A percentile compares a stretch with the other conserved stretches of the same genome.
phyloP scores from a whole-genome alignment of 805 yeast species.

The Myxozyma mucilagina region DNA sequence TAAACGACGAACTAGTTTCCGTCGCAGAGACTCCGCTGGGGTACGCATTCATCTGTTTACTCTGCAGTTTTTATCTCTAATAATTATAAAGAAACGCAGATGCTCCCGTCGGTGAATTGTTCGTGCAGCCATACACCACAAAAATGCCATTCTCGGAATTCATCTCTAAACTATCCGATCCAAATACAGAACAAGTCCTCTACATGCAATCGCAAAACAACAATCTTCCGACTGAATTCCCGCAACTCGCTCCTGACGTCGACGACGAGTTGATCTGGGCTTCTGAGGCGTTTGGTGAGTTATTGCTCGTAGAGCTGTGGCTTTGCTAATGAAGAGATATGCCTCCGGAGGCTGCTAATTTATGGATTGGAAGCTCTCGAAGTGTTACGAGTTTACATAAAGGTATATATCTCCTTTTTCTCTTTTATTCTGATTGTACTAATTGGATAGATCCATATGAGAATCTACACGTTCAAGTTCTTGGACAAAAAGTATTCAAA shows the following conservation, averaged over 20 bases:
- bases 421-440: not conserved
- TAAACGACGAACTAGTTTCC: slow-evolving; percentile 3
- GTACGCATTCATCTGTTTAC: slow-evolving; percentile 3
- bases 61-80: slow-evolving; percentile 4
- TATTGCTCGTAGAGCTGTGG: not conserved
- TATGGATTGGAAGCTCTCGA: slow-evolving; percentile 43
- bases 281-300: slow-evolving; percentile 27
- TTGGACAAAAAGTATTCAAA: slow-evolving; percentile 40
- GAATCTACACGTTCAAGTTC: slow-evolving; percentile 42
- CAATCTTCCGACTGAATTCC: slow-evolving; percentile 38
- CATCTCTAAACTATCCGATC: slow-evolving; percentile 27
- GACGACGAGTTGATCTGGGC: slow-evolving; percentile 30
- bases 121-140: slow-evolving; percentile 40
- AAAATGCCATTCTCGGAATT: slow-evolving; percentile 35
- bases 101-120: slow-evolving; percentile 39
- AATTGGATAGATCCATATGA: slow-evolving; percentile 39
- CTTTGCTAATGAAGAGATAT: not conserved
- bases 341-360: slow-evolving; percentile 42
- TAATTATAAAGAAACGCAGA: slow-evolving; percentile 41
- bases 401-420: not conserved
- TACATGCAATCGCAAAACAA: slow-evolving; percentile 46
- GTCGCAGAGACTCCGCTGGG: slow-evolving; percentile 30
- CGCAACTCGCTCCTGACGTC: slow-evolving; percentile 28
- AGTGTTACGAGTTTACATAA: slow-evolving; percentile 35
- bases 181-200: slow-evolving; percentile 20